Base-by-base conservation (phyloP, 306 rosid species). In the Medicago ruthenica region DNA sequence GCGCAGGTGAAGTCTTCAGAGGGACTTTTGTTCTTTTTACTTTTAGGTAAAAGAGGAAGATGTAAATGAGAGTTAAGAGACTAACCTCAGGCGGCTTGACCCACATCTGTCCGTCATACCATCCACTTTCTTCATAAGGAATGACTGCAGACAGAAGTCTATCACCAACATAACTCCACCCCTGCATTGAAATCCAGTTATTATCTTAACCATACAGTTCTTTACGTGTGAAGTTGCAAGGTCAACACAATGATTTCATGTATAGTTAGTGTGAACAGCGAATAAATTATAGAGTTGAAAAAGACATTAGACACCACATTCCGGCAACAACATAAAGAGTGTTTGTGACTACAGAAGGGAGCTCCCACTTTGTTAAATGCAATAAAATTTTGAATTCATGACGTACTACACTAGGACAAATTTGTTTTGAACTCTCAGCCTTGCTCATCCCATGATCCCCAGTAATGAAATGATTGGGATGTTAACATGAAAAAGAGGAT, bases 101-200 rank as follows among this genome's bases (percentile, higher is more conserved):
- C 99, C 97, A 95, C 99, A 95, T 95, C 76, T 95, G 99, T 40
- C 99, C 97, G 4, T 95, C 99, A 71, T 95, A 95, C 99, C 99
- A 95, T 61, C 99, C 99, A 81, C 87, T 95, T 85, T 95, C 97
- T 84, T 95, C 99, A 18, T 95, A 95, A 58, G 99, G 99, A 76
- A 95, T 89, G 44, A 95, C 97, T 13, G 99, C 97, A 37, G 99
- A 92, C 83, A 95, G 88, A 80, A 95, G 96, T 81, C 97, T 88
- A 50, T 95, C 99, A 20, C 99, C 99, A 34, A 95, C 97, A 71
- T 95, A 95, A 79, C 99, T 95, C 99, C 99, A 95, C 65, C 99
- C 99, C 97, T 95, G 83, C 70, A 67, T 76, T 57, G 50, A 39
- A 57, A 75, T 75, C 54, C 36, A 69, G 40, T 39, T 74, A 51